Evolutionary conservation across 1,139 yeast genomes (phyloP).

Genomic region (Sugiyamaella novakii): DNA sequence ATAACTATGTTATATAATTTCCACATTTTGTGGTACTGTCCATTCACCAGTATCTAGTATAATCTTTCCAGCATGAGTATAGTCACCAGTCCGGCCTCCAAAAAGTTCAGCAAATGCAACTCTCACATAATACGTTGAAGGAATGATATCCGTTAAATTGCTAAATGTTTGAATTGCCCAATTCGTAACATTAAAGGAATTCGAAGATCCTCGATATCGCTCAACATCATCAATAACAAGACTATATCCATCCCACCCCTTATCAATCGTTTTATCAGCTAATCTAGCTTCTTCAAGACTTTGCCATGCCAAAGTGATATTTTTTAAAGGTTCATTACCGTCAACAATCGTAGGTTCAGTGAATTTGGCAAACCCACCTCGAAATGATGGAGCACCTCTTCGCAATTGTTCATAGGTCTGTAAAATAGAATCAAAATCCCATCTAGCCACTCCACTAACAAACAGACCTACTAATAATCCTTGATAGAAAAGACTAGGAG

Average conservation of each 20-base stretch:
- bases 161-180: slow-evolving; percentile 28
- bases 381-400: slow-evolving; percentile 68
- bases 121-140: slow-evolving; percentile 31
- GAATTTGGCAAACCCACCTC: slow-evolving; percentile 58
- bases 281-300: slow-evolving; percentile 16
- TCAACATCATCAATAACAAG: slow-evolving; percentile 80
- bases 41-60: slow-evolving; percentile 28
- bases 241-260: slow-evolving; percentile 53
- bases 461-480: slow-evolving; percentile 82
- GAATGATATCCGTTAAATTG: slow-evolving; percentile 11
- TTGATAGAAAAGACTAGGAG: slow-evolving; percentile 74
- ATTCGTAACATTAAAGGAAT: slow-evolving; percentile 34
- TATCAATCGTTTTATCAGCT: slow-evolving; percentile 6
- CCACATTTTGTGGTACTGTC: slow-evolving; percentile 28
- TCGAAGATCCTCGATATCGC: slow-evolving; percentile 55
- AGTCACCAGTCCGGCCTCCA: slow-evolving; percentile 33
- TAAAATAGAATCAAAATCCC: slow-evolving; percentile 91
- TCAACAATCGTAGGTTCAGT: slow-evolving; percentile 39
- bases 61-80: slow-evolving; percentile 34
- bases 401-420: slow-evolving; percentile 71
- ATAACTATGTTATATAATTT: slow-evolving; percentile 29
- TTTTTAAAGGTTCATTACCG: slow-evolving; percentile 8
- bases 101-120: slow-evolving; percentile 34
- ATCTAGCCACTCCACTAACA: slow-evolving; percentile 81
- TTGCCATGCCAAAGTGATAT: slow-evolving; percentile 17